phyloP scores from a whole-genome alignment of 495 filamentous ascomycete species.

The Trichoderma reesei region DNA sequence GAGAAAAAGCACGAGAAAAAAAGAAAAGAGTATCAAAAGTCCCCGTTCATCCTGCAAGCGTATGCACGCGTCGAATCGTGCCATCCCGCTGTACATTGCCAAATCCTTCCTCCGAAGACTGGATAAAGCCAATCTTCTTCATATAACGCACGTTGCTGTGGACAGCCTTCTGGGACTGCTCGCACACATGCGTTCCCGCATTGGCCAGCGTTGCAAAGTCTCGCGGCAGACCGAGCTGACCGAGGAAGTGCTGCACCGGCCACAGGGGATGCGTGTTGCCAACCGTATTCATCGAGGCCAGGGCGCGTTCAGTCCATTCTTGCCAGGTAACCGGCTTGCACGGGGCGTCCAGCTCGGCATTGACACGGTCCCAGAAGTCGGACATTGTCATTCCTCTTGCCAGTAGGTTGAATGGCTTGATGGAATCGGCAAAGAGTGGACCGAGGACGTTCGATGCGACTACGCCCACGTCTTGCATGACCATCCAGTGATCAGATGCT shows the following conservation, averaged over 20 bases:
- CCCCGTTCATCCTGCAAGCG: neutral
- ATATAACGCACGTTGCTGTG: neutral
- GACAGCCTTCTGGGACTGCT: neutral
- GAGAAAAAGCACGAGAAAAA: neutral
- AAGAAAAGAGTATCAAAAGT: neutral
- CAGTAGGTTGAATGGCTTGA: no score
- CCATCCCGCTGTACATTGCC: neutral
- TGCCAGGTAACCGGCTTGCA: neutral
- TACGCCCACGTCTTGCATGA: neutral
- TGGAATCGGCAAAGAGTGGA: neutral
- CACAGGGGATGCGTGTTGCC: slow-evolving; percentile 5
- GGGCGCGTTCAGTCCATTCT: neutral
- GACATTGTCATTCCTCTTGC: neutral
- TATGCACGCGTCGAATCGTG: neutral
- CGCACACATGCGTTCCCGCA: neutral
- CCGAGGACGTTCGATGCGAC: neutral
- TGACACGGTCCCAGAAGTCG: slow-evolving; percentile 6
- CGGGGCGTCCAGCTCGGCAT: neutral
- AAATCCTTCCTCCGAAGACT: neutral
- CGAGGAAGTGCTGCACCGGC: neutral
- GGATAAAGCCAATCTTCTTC: slow-evolving; percentile 2
- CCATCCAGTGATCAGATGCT: neutral
- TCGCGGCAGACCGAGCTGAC: neutral
- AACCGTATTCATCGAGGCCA: neutral
- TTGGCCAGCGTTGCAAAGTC: no score